A percentile compares a stretch with the other conserved stretches of the same genome.
Evolutionary conservation across 2,329 filamentous ascomycete genomes (phyloP).

Genomic region (Apiospora rasikravindrae): DNA sequence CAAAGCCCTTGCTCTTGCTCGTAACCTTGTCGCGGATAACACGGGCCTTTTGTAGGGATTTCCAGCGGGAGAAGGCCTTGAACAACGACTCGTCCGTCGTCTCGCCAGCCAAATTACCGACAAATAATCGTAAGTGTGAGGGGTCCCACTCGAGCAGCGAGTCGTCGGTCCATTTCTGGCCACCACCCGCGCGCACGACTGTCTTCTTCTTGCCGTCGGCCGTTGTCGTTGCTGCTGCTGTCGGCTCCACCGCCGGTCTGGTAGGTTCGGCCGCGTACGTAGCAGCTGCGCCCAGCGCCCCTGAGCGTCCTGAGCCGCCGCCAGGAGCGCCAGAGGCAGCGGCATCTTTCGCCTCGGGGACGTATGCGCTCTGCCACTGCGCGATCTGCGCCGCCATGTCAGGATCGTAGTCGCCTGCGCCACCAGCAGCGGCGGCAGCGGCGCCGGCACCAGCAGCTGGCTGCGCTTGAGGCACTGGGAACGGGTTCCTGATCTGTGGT

Average conservation of each 20-base stretch:
- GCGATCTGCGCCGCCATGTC: conserved; percentile 92
- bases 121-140: conserved; percentile 90
- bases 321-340: conserved; percentile 24
- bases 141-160: conserved; percentile 95
- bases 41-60: conserved; percentile 87
- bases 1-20: conserved; percentile 94
- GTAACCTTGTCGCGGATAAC: conserved; percentile 96
- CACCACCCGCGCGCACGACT: conserved; percentile 85
- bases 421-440: conserved; percentile 34
- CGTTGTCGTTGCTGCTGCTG: conserved; percentile 46
- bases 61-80: conserved; percentile 91
- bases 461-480: conserved; percentile 64
- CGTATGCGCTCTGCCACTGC: conserved; percentile 93
- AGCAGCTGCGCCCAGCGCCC: conserved; percentile 42
- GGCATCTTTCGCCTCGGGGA: conserved; percentile 61
- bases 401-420: conserved; percentile 63
- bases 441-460: not conserved
- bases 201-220: conserved; percentile 76
- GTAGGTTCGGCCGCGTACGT: conserved; percentile 48
- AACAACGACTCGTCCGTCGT: conserved; percentile 94
- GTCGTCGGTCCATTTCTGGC: conserved; percentile 90
- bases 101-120: conserved; percentile 95
- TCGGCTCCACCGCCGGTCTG: conserved; percentile 42
- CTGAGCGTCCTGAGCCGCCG: not conserved
- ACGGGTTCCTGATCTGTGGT: conserved; percentile 81